phyloP scores from a whole-genome alignment of 1,284 basidiomycete species.

The Vanrija humicola region DNA sequence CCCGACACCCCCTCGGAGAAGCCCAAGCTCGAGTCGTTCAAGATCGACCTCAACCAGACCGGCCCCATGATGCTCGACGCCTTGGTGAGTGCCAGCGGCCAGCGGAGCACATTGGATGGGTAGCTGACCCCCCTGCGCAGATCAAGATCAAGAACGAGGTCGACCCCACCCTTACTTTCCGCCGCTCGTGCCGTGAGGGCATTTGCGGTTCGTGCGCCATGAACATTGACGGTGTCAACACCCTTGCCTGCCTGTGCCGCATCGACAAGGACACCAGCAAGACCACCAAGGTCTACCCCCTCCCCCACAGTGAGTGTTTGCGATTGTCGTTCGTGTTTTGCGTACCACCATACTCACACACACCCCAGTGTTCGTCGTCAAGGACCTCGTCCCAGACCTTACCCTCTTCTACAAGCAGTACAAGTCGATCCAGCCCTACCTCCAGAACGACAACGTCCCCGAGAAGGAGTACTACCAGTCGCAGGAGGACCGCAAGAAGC shows the following conservation, averaged over 20 bases:
- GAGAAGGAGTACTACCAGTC: constrained; percentile 77
- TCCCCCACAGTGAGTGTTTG: constrained; percentile 82
- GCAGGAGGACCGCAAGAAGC: constrained; percentile 85
- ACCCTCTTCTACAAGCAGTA: constrained; percentile 78
- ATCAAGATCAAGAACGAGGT: constrained; percentile 99
- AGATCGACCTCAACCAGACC: constrained; percentile 87
- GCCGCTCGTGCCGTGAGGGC: constrained; percentile 93
- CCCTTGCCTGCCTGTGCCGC: constrained; percentile 92
- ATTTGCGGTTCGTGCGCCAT: constrained; percentile 98
- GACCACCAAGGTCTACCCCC: constrained; percentile 89
- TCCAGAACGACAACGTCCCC: constrained; percentile 87
- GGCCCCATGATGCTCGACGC: constrained; percentile 85
- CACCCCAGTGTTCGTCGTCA: constrained; percentile 89
- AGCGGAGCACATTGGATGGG: neutral
- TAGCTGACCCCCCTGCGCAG: constrained; percentile 48
- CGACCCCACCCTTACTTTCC: constrained; percentile 94
- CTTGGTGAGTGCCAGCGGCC: constrained; percentile 33
- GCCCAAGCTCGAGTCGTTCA: constrained; percentile 86
- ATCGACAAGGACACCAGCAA: constrained; percentile 74
- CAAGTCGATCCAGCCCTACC: constrained; percentile 95
- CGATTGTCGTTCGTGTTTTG: too few relatives aligned
- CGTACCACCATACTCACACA: neutral
- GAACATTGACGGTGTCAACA: constrained; percentile 99
- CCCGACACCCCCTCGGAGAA: constrained; percentile 92
- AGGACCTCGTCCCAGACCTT: constrained; percentile 83